A percentile compares a stretch with the other conserved stretches of the same genome.
Evolutionary conservation across 192 early-diverging fungal genomes (phyloP).

Genomic region (Coemansia sp.): DNA sequence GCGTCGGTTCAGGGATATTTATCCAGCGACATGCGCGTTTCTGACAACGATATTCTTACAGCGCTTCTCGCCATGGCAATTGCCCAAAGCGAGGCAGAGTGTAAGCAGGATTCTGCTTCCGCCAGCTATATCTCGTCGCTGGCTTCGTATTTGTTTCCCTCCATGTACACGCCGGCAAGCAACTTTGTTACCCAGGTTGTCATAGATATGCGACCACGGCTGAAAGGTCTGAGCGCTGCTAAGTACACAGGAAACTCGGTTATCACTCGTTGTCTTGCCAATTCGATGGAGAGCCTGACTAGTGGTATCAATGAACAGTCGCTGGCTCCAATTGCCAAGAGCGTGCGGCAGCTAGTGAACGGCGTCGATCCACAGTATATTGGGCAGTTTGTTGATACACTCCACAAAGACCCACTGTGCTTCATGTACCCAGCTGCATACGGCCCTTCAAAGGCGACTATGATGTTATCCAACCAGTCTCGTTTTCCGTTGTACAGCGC

Average conservation of each 20-base stretch:
- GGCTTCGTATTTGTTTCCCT: too few species aligned
- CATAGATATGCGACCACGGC: background rate
- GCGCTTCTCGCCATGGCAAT: background rate
- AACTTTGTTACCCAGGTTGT: background rate
- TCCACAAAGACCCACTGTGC: background rate
- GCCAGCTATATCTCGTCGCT: background rate
- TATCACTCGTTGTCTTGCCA: background rate
- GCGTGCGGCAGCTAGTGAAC: background rate
- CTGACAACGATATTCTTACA: too few species aligned
- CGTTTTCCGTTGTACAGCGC: constrained; percentile 19
- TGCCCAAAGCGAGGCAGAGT: background rate
- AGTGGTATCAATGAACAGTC: background rate
- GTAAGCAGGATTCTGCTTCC: background rate
- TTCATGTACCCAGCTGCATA: constrained; percentile 15
- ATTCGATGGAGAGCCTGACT: background rate
- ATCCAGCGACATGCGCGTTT: background rate
- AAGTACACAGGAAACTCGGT: background rate
- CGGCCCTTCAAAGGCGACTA: background rate
- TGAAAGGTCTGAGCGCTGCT: background rate
- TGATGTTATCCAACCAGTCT: constrained; percentile 24
- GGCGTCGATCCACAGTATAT: background rate
- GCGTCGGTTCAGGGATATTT: background rate
- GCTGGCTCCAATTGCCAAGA: background rate
- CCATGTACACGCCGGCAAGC: background rate
- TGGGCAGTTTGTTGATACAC: background rate